These are phyloP conservation scores for Neoscytalidium dimidiatum DNA, from an alignment of 2,329 filamentous ascomycete genomes.

Conservation along the genomic window DNA sequence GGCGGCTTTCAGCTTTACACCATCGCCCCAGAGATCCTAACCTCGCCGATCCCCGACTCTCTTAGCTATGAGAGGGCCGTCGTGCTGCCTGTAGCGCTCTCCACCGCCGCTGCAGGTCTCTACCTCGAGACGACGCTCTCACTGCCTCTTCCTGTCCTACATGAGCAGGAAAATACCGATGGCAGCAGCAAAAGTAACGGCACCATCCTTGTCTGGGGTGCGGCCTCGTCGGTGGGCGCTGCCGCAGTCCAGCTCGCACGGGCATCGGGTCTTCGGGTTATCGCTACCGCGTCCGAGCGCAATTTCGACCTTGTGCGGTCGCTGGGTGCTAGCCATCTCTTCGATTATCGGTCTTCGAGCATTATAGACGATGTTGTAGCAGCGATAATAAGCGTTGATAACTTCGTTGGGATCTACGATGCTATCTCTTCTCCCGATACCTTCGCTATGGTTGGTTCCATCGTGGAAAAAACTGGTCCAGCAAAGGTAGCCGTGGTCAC, in stretches of 20 bases:
- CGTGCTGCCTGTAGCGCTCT: constrained; percentile 47
- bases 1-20: constrained; percentile 39
- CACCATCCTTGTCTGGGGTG: constrained; percentile 41
- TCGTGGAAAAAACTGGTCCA: background rate
- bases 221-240: constrained; percentile 37
- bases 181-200: constrained; percentile 25
- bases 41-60: constrained; percentile 40
- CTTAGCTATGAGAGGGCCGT: constrained; percentile 40
- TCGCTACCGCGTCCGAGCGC: constrained; percentile 32
- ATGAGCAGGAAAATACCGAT: constrained; percentile 23
- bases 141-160: constrained; percentile 38
- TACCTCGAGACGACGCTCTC: constrained; percentile 42
- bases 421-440: constrained; percentile 23
- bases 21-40: constrained; percentile 29
- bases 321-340: constrained; percentile 31
- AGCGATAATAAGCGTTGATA: constrained; percentile 32
- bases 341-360: constrained; percentile 36
- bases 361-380: constrained; percentile 39
- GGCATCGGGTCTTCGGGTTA: constrained; percentile 36
- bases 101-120: constrained; percentile 46
- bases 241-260: constrained; percentile 36
- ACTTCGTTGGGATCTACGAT: constrained; percentile 44
- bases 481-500: background rate
- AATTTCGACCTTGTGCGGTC: constrained; percentile 34
- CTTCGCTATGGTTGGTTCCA: background rate